These are phyloP conservation scores for Aspergillus heteromorphus DNA, from an alignment of 495 filamentous ascomycete genomes.

Conservation along the genomic window DNA sequence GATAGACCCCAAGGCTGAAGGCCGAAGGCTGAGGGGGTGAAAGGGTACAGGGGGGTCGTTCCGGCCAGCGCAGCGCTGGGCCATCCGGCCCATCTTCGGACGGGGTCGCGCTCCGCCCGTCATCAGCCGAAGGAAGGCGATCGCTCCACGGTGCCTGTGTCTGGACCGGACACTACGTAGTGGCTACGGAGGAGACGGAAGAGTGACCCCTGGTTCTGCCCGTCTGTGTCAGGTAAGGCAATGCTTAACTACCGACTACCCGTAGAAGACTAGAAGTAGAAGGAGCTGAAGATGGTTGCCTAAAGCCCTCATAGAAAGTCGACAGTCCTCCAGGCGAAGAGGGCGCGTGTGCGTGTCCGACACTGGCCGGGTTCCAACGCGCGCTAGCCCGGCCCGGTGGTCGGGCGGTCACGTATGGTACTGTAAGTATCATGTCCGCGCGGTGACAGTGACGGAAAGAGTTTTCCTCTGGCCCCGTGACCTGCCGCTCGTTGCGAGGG, in stretches of 20 bases:
- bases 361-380: not conserved
- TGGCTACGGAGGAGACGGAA: not conserved
- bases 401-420: slow-evolving; percentile 7
- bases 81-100: not conserved
- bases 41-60: not conserved
- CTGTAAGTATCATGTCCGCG: not conserved
- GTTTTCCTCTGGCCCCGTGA: slow-evolving; percentile 6
- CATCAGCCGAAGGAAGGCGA: not conserved
- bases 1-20: no score
- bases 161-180: no score
- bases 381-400: not conserved
- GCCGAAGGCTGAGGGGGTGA: not conserved
- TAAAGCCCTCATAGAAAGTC: not conserved
- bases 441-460: slow-evolving; percentile 3
- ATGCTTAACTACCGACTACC: no score
- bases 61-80: not conserved
- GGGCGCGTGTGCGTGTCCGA: not conserved
- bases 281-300: not conserved
- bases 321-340: not conserved
- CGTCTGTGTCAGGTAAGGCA: not conserved
- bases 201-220: not conserved
- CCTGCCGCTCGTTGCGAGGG: not conserved
- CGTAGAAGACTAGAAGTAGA: no score
- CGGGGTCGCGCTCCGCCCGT: not conserved
- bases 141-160: not conserved